phyloP scores from a whole-genome alignment of 495 filamentous ascomycete genomes.

The Aspergillus sparsus region DNA sequence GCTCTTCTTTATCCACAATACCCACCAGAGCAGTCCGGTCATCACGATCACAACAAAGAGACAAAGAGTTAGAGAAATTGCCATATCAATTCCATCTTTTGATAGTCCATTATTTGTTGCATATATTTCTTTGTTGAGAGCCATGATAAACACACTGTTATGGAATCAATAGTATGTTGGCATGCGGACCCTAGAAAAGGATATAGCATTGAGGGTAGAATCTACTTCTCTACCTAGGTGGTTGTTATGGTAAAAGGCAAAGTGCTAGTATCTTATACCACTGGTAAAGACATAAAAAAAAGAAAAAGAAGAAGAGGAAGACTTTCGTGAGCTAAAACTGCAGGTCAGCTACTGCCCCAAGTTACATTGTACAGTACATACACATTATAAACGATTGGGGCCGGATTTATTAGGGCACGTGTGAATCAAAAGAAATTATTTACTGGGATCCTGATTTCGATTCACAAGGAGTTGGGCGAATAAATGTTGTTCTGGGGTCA shows the following conservation, averaged over 20 bases:
- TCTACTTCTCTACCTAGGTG: not conserved
- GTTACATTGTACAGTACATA: not conserved
- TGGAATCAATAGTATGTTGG: not conserved
- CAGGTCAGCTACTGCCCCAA: not conserved
- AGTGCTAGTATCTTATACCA: not conserved
- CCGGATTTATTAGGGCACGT: not conserved
- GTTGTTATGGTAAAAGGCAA: too few relatives aligned
- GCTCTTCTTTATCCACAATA: not conserved
- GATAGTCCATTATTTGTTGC: slow-evolving; percentile 4
- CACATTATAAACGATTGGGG: not conserved
- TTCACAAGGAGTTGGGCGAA: not conserved
- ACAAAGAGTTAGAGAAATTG: slow-evolving; percentile 8
- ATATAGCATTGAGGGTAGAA: not conserved
- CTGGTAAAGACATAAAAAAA: not conserved
- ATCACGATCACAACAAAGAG: slow-evolving; percentile 12
- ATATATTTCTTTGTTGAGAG: not conserved
- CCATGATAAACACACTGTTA: slow-evolving; percentile 1
- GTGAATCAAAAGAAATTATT: not conserved
- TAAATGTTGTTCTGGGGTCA: not conserved
- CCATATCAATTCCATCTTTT: slow-evolving; percentile 4
- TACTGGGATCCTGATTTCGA: not conserved
- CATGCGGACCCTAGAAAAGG: not conserved
- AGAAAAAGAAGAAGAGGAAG: not conserved
- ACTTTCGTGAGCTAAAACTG: not conserved
- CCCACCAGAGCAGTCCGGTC: slow-evolving; percentile 5